Conservation (phyloP, 2,329 filamentous ascomycete species). For the Sarocladium brachiariae region DNA sequence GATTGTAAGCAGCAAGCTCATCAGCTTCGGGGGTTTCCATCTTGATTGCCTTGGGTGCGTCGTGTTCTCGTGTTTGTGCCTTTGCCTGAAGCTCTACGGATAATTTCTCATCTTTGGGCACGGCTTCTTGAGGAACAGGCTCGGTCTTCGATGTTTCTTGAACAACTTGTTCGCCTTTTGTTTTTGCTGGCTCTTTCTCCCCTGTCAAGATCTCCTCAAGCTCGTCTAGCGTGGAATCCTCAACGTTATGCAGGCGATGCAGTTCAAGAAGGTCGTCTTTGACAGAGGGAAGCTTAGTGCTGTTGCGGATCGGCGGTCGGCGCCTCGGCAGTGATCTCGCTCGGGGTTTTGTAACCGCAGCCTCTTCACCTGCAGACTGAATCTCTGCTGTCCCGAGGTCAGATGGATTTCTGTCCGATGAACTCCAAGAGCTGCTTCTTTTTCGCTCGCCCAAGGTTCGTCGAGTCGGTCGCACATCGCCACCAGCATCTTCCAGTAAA, state of each 20-base stretch:
- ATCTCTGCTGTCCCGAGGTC: slow-evolving; percentile 22
- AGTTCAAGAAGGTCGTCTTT: slow-evolving; percentile 50
- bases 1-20: slow-evolving; percentile 37
- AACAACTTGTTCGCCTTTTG: slow-evolving; percentile 19
- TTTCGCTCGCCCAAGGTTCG: slow-evolving; percentile 20
- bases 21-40: slow-evolving; percentile 25
- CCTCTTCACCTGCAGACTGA: slow-evolving; percentile 3
- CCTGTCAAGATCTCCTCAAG: slow-evolving; percentile 40
- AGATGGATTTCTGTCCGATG: neutral
- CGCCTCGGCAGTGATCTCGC: slow-evolving; percentile 35
- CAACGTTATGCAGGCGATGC: slow-evolving; percentile 44
- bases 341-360: slow-evolving; percentile 22
- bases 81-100: neutral
- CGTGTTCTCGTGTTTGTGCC: neutral
- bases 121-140: neutral
- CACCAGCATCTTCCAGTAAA: neutral
- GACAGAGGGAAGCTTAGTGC: slow-evolving; percentile 45
- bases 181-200: slow-evolving; percentile 13
- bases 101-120: neutral
- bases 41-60: slow-evolving; percentile 7
- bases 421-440: slow-evolving; percentile 8
- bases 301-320: slow-evolving; percentile 43
- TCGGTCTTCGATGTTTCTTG: slow-evolving; percentile 12
- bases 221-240: slow-evolving; percentile 55
- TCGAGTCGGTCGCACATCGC: neutral